phyloP scores from a whole-genome alignment of 2,329 filamentous ascomycete genomes.

The Alternaria brassicae region DNA sequence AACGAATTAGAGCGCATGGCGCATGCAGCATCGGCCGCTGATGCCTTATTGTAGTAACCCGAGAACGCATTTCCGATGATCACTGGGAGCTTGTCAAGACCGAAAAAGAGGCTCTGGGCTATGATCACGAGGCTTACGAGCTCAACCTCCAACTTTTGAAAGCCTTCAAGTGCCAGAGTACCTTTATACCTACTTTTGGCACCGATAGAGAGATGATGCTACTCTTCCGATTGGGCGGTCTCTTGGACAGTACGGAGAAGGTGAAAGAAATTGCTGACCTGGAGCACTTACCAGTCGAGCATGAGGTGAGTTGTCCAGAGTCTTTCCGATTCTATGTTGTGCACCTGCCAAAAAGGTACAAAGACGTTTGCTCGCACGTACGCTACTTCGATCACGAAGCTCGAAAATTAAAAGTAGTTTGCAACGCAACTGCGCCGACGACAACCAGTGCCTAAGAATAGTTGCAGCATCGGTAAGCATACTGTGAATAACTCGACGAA shows the following conservation, averaged over 20 bases:
- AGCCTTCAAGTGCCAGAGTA: slow-evolving; percentile 33
- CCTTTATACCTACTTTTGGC: slow-evolving; percentile 23
- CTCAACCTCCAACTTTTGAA: slow-evolving; percentile 42
- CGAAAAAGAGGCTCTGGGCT: slow-evolving; percentile 44
- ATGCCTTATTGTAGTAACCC: slow-evolving; percentile 29
- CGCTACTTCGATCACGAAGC: background rate
- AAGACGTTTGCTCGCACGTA: background rate
- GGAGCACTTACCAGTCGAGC: slow-evolving; percentile 34
- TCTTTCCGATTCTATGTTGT: background rate
- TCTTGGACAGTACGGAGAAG: slow-evolving; percentile 33
- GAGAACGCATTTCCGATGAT: slow-evolving; percentile 45
- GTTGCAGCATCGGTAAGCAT: background rate
- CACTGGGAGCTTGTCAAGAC: slow-evolving; percentile 45
- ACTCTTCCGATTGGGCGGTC: slow-evolving; percentile 40
- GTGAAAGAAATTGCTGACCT: slow-evolving; percentile 38
- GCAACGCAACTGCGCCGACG: background rate
- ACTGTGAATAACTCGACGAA: slow-evolving; percentile 1
- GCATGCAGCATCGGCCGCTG: slow-evolving; percentile 13
- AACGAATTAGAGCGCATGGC: slow-evolving; percentile 30
- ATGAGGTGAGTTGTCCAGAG: slow-evolving; percentile 32
- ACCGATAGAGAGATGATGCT: slow-evolving; percentile 28
- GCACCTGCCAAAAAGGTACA: background rate
- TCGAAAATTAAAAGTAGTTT: background rate
- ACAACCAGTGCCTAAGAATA: background rate
- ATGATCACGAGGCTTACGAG: slow-evolving; percentile 52